Percentiles rank a stretch among this genome's conserved stretches.
Evolutionary conservation across 768 basidiomycete species (phyloP).

Genomic region (Mycena rosella): DNA sequence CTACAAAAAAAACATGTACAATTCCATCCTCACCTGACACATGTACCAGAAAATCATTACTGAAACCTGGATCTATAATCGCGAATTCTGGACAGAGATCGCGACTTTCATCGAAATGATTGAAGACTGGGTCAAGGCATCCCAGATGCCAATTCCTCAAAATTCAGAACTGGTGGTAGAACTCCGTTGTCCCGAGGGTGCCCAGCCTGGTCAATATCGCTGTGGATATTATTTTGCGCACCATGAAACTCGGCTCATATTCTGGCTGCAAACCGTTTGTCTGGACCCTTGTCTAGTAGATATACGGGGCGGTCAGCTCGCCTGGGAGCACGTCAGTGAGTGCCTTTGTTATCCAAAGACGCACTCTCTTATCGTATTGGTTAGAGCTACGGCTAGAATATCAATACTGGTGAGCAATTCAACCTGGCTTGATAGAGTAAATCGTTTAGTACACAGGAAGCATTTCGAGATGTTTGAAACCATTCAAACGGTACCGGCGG

Average conservation of each 20-base stretch:
- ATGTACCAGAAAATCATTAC: constrained; percentile 2
- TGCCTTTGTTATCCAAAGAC: background rate
- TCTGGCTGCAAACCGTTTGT: background rate
- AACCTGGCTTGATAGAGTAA: background rate
- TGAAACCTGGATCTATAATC: constrained; percentile 12
- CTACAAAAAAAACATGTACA: background rate
- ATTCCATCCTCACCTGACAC: background rate
- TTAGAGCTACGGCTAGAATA: constrained; percentile 1
- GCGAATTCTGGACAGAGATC: background rate
- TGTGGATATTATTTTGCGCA: constrained; percentile 19
- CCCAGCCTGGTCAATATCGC: background rate
- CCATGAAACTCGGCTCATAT: background rate
- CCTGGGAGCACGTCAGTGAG: constrained; percentile 4
- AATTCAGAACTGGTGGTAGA: constrained; percentile 6
- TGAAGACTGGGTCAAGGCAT: background rate
- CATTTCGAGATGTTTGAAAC: constrained; percentile 19
- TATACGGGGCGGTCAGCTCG: constrained; percentile 1
- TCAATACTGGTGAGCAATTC: constrained; percentile 18
- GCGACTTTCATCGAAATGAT: constrained; percentile 2
- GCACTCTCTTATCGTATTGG: background rate
- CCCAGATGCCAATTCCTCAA: constrained; percentile 1
- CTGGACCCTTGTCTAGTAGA: background rate
- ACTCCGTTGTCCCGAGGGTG: background rate
- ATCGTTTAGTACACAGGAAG: constrained; percentile 5
- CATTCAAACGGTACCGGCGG: background rate